Base-by-base conservation (phyloP, 371 early-diverging fungal species). In the Mortierella sp. region DNA sequence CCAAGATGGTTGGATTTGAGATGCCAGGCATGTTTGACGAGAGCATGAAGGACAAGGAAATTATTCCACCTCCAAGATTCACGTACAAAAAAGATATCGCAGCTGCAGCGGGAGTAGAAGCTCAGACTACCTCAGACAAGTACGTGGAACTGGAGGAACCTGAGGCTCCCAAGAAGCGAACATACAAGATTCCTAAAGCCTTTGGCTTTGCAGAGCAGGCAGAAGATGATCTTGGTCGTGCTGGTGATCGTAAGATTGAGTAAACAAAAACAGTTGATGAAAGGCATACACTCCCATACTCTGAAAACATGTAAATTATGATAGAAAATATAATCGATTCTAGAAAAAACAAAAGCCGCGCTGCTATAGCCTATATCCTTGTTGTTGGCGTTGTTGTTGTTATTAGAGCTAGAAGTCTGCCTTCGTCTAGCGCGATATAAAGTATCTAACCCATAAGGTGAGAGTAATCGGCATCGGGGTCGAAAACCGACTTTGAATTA, bases 161-260 rank as follows among this genome's bases (percentile, higher is more conserved):
- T 13, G 70, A 68, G 29, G 66, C 69, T 13, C 79, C 79, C 37
- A 73, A 72, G 70, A 79, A 79, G 67, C 73, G 79, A 28, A 73
- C 79, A 9, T 79, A 55, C 60, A 59, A 62, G 70, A 79, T 79
- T 51, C 79, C 79, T 32, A 79, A 79, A 62, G 79, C 79, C 37
- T 79, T 79, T 67, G 79, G 79, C 15, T 79, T 79, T 57, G 79
- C 73, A 15, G 74, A 79, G 7, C 66, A 79, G 56, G 79, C 79
- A 6, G 45, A 61, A 31, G 74, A 72, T 37, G 79, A 79, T 59
- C 32, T 79, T 40, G 79, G 79, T 59, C 79, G 74, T 26, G 45
- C 74, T 59, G 79, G 79, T 34, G 79, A 79, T 59, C 79, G 79
- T 56, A 70, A 79, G 70, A 54, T 79, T 34, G 34, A 70, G 51